Percentiles rank a stretch among this genome's conserved stretches.
phyloP scores from a whole-genome alignment of 768 basidiomycete species.

The Kwoniella bestiolae region DNA sequence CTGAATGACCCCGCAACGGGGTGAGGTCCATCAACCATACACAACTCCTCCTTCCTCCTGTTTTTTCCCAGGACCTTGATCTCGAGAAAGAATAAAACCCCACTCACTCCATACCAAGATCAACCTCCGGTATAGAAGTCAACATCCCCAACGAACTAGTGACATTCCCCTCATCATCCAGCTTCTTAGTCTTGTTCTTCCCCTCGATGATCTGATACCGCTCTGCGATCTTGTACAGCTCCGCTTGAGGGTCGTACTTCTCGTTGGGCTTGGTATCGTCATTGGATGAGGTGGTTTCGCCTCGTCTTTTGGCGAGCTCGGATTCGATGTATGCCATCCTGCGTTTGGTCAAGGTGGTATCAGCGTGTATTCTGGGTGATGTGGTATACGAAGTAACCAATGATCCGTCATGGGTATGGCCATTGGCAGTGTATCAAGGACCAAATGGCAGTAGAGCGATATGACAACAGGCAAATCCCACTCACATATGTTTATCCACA shows the following conservation, averaged over 20 bases:
- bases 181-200: constrained; percentile 46
- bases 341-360: not conserved
- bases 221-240: constrained; percentile 71
- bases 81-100: not conserved
- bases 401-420: no score
- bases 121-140: constrained; percentile 96
- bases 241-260: constrained; percentile 71
- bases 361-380: not conserved
- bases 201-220: constrained; percentile 60
- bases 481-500: constrained; percentile 97
- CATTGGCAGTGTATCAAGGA: no score
- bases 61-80: not conserved
- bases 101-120: constrained; percentile 96
- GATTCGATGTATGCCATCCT: constrained; percentile 99
- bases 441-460: no score
- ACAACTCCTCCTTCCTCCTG: no score
- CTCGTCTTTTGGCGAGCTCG: constrained; percentile 78
- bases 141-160: constrained; percentile 93
- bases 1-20: no score
- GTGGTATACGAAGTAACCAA: not conserved
- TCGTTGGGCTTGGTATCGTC: constrained; percentile 59
- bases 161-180: constrained; percentile 84
- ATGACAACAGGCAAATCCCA: no score
- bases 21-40: no score
- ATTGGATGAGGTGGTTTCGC: constrained; percentile 61